These are phyloP conservation scores for Remersonia thermophila DNA, from an alignment of 2,329 filamentous ascomycete genomes.

Conservation along the genomic window DNA sequence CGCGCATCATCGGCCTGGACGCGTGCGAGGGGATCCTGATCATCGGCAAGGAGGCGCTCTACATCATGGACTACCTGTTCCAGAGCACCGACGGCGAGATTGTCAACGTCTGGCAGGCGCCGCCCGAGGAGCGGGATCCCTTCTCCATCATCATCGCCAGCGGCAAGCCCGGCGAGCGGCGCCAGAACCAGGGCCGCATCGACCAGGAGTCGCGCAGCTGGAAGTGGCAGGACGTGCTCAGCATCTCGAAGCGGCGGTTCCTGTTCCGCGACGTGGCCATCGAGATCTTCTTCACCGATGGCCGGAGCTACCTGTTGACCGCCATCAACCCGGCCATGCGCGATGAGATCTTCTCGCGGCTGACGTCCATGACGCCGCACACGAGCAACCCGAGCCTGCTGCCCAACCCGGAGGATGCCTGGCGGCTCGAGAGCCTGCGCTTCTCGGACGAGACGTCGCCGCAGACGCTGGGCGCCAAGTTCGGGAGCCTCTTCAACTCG, in stretches of 20 bases:
- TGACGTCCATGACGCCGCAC: constrained; percentile 69
- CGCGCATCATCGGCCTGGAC: constrained; percentile 84
- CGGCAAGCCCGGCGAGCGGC: constrained; percentile 21
- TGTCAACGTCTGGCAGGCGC: constrained; percentile 90
- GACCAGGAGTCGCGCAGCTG: constrained; percentile 82
- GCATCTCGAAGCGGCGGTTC: constrained; percentile 89
- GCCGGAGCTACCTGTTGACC: constrained; percentile 85
- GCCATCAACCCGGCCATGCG: constrained; percentile 60
- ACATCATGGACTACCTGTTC: constrained; percentile 94
- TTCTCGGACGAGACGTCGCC: constrained; percentile 44
- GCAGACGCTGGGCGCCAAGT: constrained; percentile 66
- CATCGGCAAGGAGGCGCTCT: constrained; percentile 80
- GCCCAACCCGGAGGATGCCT: constrained; percentile 73
- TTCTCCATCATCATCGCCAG: constrained; percentile 75
- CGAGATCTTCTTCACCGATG: constrained; percentile 96
- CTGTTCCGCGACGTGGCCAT: constrained; percentile 90
- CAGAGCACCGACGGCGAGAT: constrained; percentile 92
- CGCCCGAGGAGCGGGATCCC: constrained; percentile 80
- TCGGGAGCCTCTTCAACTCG: constrained; percentile 83
- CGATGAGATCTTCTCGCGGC: constrained; percentile 68
- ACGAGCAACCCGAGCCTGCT: constrained; percentile 57
- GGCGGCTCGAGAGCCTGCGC: constrained; percentile 79
- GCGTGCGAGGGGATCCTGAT: constrained; percentile 89
- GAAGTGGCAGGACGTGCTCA: constrained; percentile 90
- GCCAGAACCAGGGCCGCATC: constrained; percentile 38